Evolutionary conservation across 2,329 filamentous ascomycete genomes (phyloP).

Genomic region (Penicillium sumatraense): DNA sequence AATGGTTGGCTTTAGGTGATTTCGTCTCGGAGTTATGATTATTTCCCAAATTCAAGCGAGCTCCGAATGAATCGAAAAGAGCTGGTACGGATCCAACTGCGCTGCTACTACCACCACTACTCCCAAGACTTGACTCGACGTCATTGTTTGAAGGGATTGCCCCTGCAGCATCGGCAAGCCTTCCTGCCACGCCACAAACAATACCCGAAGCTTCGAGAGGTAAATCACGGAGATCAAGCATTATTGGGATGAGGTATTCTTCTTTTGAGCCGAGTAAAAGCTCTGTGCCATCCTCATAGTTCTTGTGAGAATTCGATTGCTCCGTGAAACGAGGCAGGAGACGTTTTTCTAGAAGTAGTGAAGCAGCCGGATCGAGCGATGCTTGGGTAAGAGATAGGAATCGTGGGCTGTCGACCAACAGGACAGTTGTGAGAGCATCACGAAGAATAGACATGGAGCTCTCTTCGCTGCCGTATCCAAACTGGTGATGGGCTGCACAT

Average conservation of each 20-base stretch:
- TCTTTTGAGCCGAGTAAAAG: conserved; percentile 74
- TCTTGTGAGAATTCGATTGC: conserved; percentile 51
- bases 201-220: conserved; percentile 91
- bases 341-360: conserved; percentile 50
- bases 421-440: conserved; percentile 41
- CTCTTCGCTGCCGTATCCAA: conserved; percentile 45
- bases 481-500: conserved; percentile 70
- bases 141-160: conserved; percentile 42
- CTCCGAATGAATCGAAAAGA: conserved; percentile 22
- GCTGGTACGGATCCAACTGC: conserved; percentile 22
- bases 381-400: conserved; percentile 55
- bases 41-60: conserved; percentile 11
- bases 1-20: conserved; percentile 10
- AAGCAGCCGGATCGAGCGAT: conserved; percentile 50
- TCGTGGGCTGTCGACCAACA: conserved; percentile 49
- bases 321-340: conserved; percentile 70
- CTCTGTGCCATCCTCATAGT: conserved; percentile 56
- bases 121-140: conserved; percentile 10
- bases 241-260: conserved; percentile 79
- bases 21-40: conserved; percentile 3
- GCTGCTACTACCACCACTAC: conserved; percentile 20
- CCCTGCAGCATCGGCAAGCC: conserved; percentile 73
- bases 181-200: conserved; percentile 88
- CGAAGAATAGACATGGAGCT: conserved; percentile 46
- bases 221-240: conserved; percentile 78